phyloP scores from a whole-genome alignment of 2,329 filamentous ascomycete genomes.

The Raffaelea arxii region DNA sequence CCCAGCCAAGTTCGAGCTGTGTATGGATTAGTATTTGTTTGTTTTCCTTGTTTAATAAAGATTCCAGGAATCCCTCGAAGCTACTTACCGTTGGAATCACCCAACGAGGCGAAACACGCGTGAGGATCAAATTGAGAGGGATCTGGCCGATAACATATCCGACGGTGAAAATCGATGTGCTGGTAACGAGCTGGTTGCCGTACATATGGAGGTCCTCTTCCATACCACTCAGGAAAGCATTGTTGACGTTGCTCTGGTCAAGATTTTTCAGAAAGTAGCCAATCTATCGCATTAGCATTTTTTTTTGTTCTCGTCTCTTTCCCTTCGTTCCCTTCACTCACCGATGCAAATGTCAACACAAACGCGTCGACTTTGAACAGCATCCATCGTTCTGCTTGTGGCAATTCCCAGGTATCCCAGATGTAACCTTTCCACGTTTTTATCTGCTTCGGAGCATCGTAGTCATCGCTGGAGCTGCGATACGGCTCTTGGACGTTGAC shows the following conservation, averaged over 20 bases:
- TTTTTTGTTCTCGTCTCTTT: too few relatives aligned
- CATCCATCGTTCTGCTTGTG: not conserved
- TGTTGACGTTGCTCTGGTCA: not conserved
- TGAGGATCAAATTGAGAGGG: slow-evolving; percentile 13
- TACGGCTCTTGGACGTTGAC: too few relatives aligned
- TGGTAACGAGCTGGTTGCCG: not conserved
- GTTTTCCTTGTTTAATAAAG: too few relatives aligned
- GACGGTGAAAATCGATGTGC: slow-evolving; percentile 22
- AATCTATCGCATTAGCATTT: too few relatives aligned
- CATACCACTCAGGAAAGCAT: not conserved
- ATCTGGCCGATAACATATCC: not conserved
- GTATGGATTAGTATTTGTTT: too few relatives aligned
- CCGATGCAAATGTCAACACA: not conserved
- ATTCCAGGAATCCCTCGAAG: too few relatives aligned
- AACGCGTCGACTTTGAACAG: not conserved
- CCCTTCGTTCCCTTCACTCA: not conserved
- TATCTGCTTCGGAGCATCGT: too few relatives aligned
- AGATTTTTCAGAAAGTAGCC: not conserved
- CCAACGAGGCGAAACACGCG: slow-evolving; percentile 19
- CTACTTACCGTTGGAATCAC: slow-evolving; percentile 19
- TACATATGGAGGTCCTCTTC: not conserved
- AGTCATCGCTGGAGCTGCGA: too few relatives aligned
- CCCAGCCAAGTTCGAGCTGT: slow-evolving; percentile 23
- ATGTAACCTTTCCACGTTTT: not conserved
- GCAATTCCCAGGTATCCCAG: not conserved